These are phyloP conservation scores for Nannochloropsis oceanica DNA, from an alignment of 108 stramenopile species.

Conservation along the genomic window DNA sequence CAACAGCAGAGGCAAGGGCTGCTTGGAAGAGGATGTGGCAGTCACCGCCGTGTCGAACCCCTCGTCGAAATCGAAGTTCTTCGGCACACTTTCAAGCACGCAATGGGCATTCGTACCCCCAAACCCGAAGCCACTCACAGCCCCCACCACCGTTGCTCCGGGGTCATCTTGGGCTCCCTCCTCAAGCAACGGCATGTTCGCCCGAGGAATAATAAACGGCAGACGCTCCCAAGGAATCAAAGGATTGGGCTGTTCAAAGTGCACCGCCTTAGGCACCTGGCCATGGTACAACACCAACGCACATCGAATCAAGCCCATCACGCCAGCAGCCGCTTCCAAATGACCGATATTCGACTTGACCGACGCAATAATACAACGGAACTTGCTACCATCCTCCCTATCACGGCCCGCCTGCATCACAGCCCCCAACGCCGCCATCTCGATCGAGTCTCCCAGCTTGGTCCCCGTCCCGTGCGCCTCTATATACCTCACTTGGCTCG, in stretches of 20 bases:
- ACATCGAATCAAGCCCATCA: not conserved
- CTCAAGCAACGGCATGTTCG: not conserved
- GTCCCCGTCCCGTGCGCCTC: constrained; percentile 31
- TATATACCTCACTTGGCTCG: not conserved
- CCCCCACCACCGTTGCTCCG: not conserved
- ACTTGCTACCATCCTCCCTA: not conserved
- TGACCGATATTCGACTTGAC: constrained; percentile 19
- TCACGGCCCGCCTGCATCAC: not conserved
- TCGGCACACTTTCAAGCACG: not conserved
- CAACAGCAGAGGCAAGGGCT: not conserved
- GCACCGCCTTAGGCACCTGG: not conserved
- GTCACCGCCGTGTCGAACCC: not conserved
- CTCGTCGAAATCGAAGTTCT: not conserved
- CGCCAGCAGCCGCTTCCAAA: constrained; percentile 15
- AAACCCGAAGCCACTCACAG: not conserved
- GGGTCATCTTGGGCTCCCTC: not conserved
- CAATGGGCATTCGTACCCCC: not conserved
- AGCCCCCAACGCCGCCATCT: not conserved
- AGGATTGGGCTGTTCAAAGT: not conserved
- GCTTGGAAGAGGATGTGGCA: not conserved
- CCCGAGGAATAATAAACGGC: not conserved
- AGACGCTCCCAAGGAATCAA: not conserved
- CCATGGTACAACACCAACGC: not conserved
- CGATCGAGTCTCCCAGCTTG: constrained; percentile 24
- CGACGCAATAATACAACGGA: not conserved